phyloP scores from a whole-genome alignment of 2,329 filamentous ascomycete genomes.

The Aspergillus aculeatinus region DNA sequence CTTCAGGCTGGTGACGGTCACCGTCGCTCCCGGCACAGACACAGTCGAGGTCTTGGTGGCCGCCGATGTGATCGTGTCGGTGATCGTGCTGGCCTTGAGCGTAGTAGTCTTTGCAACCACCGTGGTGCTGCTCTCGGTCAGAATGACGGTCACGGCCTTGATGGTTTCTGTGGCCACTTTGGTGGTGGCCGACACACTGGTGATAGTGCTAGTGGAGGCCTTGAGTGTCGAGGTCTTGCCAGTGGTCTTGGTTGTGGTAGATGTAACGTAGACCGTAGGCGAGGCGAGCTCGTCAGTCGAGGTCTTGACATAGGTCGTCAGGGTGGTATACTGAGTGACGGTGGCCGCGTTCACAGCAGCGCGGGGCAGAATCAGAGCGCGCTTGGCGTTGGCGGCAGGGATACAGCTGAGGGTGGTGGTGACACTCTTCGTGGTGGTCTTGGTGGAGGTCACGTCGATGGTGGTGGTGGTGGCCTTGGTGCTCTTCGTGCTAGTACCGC shows the following conservation, averaged over 20 bases:
- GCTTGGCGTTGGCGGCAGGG: not conserved
- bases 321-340: not conserved
- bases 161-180: not conserved
- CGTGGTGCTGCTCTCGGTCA: not conserved
- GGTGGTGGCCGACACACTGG: not conserved
- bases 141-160: not conserved
- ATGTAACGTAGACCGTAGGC: slow-evolving; percentile 21
- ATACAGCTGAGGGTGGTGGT: not conserved
- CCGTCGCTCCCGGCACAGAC: slow-evolving; percentile 11
- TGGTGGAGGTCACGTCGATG: not conserved
- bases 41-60: slow-evolving; percentile 15
- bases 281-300: not conserved
- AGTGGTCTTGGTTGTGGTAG: slow-evolving; percentile 8
- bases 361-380: not conserved
- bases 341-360: not conserved
- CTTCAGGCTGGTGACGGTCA: slow-evolving; percentile 15
- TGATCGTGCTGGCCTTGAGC: not conserved
- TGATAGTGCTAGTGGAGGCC: slow-evolving; percentile 18
- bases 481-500: not conserved
- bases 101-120: not conserved
- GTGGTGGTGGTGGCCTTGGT: not conserved
- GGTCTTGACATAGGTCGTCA: not conserved
- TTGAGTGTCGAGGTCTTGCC: slow-evolving; percentile 21
- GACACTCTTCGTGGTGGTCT: not conserved
- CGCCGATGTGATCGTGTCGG: slow-evolving; percentile 6